Conservation (phyloP, 345 rosid species). For the Syzygium grande region DNA sequence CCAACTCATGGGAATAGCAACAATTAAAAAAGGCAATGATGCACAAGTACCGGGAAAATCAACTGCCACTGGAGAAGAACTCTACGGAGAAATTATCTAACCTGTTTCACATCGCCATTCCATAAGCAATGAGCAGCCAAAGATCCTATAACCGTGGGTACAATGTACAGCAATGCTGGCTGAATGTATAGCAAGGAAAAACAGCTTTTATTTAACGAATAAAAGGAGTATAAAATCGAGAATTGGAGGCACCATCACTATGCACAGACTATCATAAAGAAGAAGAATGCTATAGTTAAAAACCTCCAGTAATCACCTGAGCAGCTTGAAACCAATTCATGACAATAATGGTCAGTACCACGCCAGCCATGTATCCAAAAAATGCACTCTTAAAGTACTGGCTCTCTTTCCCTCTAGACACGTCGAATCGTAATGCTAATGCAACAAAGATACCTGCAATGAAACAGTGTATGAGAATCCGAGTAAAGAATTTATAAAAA, state of each 20-base stretch:
- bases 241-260: not conserved
- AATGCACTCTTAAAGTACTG: constrained; percentile 97
- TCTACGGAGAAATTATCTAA: constrained; percentile 2
- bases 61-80: not conserved
- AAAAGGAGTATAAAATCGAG: not conserved
- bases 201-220: not conserved
- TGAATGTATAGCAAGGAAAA: constrained; percentile 17
- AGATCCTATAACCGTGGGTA: constrained; percentile 88
- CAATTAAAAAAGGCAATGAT: not conserved
- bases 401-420: constrained; percentile 70
- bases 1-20: not conserved
- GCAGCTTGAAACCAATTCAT: constrained; percentile 99
- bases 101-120: constrained; percentile 96
- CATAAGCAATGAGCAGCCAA: constrained; percentile 83
- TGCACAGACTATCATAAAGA: not conserved
- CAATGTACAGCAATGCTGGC: constrained; percentile 98
- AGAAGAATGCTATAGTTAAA: not conserved
- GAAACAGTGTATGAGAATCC: not conserved
- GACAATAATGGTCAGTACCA: constrained; percentile 79
- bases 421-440: constrained; percentile 88
- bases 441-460: constrained; percentile 93
- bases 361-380: constrained; percentile 66
- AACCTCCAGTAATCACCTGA: constrained; percentile 40
- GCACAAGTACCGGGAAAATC: not conserved
- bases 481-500: too few relatives aligned